These are phyloP conservation scores for Cercospora zeae-maydis DNA, from an alignment of 2,329 filamentous ascomycete species.

Conservation along the genomic window DNA sequence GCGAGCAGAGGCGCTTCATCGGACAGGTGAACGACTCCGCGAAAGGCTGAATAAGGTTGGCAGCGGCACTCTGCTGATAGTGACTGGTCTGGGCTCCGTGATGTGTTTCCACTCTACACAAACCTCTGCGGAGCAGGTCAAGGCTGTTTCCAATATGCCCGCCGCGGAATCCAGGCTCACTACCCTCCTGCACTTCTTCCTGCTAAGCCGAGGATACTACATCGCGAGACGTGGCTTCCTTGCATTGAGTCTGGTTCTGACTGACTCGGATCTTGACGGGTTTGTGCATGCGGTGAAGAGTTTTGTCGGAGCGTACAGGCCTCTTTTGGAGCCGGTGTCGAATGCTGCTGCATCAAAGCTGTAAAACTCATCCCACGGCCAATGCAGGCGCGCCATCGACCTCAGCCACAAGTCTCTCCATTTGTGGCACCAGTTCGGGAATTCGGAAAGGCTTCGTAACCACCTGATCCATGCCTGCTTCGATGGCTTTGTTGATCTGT, in stretches of 20 bases:
- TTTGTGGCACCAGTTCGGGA: constrained; percentile 36
- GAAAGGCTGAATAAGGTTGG: constrained; percentile 29
- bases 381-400: constrained; percentile 2
- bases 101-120: constrained; percentile 39
- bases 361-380: neutral
- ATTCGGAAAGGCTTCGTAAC: constrained; percentile 38
- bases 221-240: constrained; percentile 37
- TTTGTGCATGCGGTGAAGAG: constrained; percentile 28
- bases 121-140: constrained; percentile 29
- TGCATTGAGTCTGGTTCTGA: constrained; percentile 37
- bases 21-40: constrained; percentile 35
- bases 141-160: constrained; percentile 19
- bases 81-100: constrained; percentile 39
- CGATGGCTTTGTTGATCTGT: constrained; percentile 32
- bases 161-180: constrained; percentile 33
- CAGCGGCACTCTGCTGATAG: constrained; percentile 37
- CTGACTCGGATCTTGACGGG: constrained; percentile 35
- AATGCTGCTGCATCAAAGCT: neutral
- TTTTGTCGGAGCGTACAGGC: constrained; percentile 14
- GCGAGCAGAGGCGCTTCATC: constrained; percentile 32
- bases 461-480: constrained; percentile 37
- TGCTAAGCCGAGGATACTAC: constrained; percentile 40
- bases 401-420: constrained; percentile 30
- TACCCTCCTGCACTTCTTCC: constrained; percentile 38
- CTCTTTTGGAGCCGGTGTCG: neutral